phyloP scores from a whole-genome alignment of 2,329 filamentous ascomycete species.

The Fusarium keratoplasticum region DNA sequence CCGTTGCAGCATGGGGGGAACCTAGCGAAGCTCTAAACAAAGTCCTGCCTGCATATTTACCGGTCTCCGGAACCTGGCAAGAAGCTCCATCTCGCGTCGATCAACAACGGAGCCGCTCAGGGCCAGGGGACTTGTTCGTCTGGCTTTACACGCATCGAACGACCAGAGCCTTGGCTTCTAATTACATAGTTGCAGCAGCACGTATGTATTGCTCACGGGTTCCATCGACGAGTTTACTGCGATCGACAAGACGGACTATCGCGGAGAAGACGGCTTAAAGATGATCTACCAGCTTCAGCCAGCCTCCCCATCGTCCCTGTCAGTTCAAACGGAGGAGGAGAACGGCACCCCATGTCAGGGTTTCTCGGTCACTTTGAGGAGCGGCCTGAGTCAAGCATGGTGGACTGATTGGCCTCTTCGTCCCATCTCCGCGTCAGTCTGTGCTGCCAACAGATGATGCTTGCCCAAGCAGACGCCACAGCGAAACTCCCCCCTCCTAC shows the following conservation, averaged over 20 bases:
- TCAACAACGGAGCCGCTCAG: slow-evolving; percentile 23
- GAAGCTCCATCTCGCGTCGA: slow-evolving; percentile 15
- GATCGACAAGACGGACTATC: slow-evolving; percentile 13
- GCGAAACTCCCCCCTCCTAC: not conserved
- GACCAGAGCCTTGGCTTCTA: not conserved
- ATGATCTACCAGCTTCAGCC: slow-evolving; percentile 11
- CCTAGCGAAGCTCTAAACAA: slow-evolving; percentile 1
- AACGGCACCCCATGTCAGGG: not conserved
- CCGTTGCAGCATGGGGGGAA: slow-evolving; percentile 3
- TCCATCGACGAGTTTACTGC: not conserved
- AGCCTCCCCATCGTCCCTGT: not conserved
- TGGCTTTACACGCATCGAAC: not conserved
- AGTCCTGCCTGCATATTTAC: not conserved
- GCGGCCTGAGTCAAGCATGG: slow-evolving; percentile 34
- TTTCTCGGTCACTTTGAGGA: slow-evolving; percentile 4
- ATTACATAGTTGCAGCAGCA: not conserved
- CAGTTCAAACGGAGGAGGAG: not conserved
- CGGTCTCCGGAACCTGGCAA: slow-evolving; percentile 2
- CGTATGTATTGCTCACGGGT: not conserved
- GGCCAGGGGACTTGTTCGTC: slow-evolving; percentile 4
- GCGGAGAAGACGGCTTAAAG: not conserved
- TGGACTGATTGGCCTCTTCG: slow-evolving; percentile 1
- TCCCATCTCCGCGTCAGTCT: slow-evolving; percentile 5
- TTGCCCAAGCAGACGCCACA: slow-evolving; percentile 22
- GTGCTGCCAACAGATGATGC: not conserved